Evolutionary conservation across 495 filamentous ascomycete genomes (phyloP).

Genomic region (Neurospora sp.): DNA sequence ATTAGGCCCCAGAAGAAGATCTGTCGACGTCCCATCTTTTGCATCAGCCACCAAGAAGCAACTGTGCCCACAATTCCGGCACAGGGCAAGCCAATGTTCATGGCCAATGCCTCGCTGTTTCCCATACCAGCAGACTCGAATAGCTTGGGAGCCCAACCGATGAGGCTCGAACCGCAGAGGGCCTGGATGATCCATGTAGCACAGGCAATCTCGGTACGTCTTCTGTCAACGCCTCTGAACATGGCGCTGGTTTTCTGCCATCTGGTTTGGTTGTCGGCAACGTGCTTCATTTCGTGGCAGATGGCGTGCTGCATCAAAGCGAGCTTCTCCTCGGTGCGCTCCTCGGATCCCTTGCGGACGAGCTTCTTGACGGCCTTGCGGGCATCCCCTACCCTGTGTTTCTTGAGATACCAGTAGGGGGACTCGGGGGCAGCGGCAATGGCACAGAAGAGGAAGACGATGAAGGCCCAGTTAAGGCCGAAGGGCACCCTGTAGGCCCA

Average conservation of each 20-base stretch:
- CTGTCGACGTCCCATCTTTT: conserved; percentile 36
- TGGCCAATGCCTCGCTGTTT: conserved; percentile 36
- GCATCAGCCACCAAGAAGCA: conserved; percentile 42
- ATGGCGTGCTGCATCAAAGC: conserved; percentile 62
- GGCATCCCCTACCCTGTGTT: conserved; percentile 39
- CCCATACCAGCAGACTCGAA: conserved; percentile 55
- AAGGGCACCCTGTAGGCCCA: conserved; percentile 54
- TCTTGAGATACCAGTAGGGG: conserved; percentile 67
- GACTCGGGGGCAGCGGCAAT: conserved; percentile 60
- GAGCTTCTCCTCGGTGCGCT: conserved; percentile 49
- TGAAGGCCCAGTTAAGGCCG: conserved; percentile 63
- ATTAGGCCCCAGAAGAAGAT: conserved; percentile 42
- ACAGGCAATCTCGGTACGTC: conserved; percentile 61
- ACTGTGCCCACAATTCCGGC: conserved; percentile 43
- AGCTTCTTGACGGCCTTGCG: conserved; percentile 43
- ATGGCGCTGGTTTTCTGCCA: conserved; percentile 35
- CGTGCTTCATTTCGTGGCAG: conserved; percentile 42
- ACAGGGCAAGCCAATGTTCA: conserved; percentile 31
- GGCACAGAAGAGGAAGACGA: conserved; percentile 48
- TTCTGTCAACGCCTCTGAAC: conserved; percentile 54
- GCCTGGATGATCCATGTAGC: conserved; percentile 63
- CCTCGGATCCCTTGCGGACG: conserved; percentile 33
- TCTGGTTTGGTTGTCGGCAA: conserved; percentile 21
- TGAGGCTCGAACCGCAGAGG: conserved; percentile 57
- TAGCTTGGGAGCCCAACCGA: conserved; percentile 61